Percentiles rank a stretch among this genome's conserved stretches.
Evolutionary conservation across 805 yeast species (phyloP).

Genomic region (Teunomyces aglyptinius): DNA sequence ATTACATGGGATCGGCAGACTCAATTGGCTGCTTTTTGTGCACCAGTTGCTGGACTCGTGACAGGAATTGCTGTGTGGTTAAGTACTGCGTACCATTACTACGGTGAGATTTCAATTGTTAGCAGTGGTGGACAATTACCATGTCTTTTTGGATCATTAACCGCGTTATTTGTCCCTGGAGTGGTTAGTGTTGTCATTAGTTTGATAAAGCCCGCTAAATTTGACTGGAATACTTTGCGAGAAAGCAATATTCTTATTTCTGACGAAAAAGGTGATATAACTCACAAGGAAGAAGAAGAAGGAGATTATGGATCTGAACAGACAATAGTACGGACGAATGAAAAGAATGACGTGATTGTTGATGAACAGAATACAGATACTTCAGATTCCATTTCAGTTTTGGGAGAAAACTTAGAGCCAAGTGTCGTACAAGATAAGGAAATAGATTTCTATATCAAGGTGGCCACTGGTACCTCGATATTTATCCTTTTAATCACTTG

Average conservation of each 20-base stretch:
- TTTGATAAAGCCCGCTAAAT: conserved; percentile 17
- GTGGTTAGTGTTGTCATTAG: conserved; percentile 11
- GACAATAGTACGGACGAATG: background rate
- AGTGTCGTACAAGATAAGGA: background rate
- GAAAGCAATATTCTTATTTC: conserved; percentile 15
- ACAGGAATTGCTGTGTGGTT: conserved; percentile 33
- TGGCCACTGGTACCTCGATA: conserved; percentile 25
- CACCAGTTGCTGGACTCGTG: conserved; percentile 31
- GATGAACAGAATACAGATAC: background rate
- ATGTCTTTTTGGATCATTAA: conserved; percentile 32
- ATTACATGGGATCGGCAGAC: conserved; percentile 35
- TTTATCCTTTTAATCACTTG: conserved; percentile 32
- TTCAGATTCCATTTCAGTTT: background rate
- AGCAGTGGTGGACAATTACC: conserved; percentile 32
- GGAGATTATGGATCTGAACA: background rate
- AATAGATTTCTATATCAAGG: conserved; percentile 17
- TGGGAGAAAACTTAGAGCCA: conserved; percentile 3
- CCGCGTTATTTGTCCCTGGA: conserved; percentile 30
- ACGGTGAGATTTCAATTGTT: conserved; percentile 24
- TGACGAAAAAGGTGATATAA: background rate
- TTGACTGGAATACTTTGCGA: conserved; percentile 27
- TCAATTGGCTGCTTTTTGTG: conserved; percentile 24
- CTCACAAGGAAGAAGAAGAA: background rate
- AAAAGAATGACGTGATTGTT: background rate
- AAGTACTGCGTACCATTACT: conserved; percentile 25